phyloP scores from a whole-genome alignment of 2,329 filamentous ascomycete species.

The Neofusicoccum sp. region DNA sequence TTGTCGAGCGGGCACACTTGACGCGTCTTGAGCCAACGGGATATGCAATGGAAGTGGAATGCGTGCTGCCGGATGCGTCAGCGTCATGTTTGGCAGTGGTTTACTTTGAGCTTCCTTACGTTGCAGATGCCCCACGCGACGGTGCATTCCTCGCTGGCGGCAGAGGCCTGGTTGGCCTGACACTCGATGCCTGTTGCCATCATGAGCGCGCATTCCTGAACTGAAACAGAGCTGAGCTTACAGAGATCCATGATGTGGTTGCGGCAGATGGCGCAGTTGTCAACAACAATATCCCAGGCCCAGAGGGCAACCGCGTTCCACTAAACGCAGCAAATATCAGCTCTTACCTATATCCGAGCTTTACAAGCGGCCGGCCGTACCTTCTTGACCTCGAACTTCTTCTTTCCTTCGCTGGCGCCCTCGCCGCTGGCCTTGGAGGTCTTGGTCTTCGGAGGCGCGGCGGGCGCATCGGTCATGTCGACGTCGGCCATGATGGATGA shows the following conservation, averaged over 20 bases:
- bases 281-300: slow-evolving; percentile 99
- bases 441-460: slow-evolving; percentile 53
- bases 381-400: slow-evolving; percentile 99
- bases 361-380: slow-evolving; percentile 49
- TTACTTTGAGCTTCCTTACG: slow-evolving; percentile 59
- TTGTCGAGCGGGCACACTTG: slow-evolving; percentile 98
- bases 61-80: slow-evolving; percentile 68
- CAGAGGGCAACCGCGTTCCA: slow-evolving; percentile 98
- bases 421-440: slow-evolving; percentile 54
- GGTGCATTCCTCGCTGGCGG: slow-evolving; percentile 96
- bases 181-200: slow-evolving; percentile 79
- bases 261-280: slow-evolving; percentile 98
- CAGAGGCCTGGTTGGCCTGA: slow-evolving; percentile 96
- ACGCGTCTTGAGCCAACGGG: slow-evolving; percentile 97
- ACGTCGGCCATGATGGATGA: slow-evolving; percentile 78
- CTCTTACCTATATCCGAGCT: neutral
- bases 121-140: slow-evolving; percentile 99
- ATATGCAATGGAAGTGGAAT: slow-evolving; percentile 99
- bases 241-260: slow-evolving; percentile 99
- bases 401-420: slow-evolving; percentile 62
- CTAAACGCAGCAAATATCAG: slow-evolving; percentile 51
- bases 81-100: neutral
- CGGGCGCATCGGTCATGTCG: slow-evolving; percentile 87
- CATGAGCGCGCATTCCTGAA: slow-evolving; percentile 24
- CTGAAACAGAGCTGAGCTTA: slow-evolving; percentile 47